Conservation (phyloP, 352 stramenopile genomes). For the Pelagophyceae sp. region DNA sequence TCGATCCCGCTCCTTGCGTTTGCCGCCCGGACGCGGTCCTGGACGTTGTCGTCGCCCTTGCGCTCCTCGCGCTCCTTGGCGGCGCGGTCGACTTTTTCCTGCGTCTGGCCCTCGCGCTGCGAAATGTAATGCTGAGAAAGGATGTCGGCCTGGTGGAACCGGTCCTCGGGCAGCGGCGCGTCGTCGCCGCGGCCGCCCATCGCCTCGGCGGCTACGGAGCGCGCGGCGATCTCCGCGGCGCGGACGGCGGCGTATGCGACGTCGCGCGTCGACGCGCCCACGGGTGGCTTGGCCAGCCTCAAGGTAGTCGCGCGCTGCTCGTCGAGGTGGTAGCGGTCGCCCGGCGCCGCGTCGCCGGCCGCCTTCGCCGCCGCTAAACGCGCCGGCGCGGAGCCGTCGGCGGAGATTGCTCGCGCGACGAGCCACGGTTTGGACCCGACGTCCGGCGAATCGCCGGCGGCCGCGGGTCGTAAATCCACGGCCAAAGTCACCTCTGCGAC, state of each 20-base stretch:
- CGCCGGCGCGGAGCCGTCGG: conserved; percentile 5
- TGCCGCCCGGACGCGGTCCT: too few species aligned
- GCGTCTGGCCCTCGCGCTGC: conserved; percentile 34
- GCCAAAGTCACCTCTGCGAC: neutral
- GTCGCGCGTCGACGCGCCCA: neutral
- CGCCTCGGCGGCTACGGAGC: neutral
- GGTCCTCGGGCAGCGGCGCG: conserved; percentile 41
- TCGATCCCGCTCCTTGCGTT: conserved; percentile 23
- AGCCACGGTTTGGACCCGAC: conserved; percentile 40
- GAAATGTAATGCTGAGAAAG: conserved; percentile 45
- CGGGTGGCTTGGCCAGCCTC: neutral
- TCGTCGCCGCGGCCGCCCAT: neutral
- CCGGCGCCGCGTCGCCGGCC: neutral
- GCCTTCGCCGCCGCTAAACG: neutral
- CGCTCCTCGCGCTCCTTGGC: conserved; percentile 27
- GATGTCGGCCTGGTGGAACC: conserved; percentile 45
- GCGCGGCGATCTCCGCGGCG: conserved; percentile 2
- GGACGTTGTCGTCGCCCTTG: conserved; percentile 22
- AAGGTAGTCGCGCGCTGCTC: neutral
- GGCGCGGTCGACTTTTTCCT: conserved; percentile 38
- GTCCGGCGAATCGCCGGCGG: conserved; percentile 24
- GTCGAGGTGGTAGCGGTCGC: neutral
- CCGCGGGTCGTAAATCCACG: neutral
- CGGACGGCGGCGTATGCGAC: conserved; percentile 3
- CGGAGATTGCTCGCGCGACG: conserved; percentile 34